These are phyloP conservation scores for Coemansia sp. DNA, from an alignment of 192 early-diverging fungal genomes.

Conservation along the genomic window DNA sequence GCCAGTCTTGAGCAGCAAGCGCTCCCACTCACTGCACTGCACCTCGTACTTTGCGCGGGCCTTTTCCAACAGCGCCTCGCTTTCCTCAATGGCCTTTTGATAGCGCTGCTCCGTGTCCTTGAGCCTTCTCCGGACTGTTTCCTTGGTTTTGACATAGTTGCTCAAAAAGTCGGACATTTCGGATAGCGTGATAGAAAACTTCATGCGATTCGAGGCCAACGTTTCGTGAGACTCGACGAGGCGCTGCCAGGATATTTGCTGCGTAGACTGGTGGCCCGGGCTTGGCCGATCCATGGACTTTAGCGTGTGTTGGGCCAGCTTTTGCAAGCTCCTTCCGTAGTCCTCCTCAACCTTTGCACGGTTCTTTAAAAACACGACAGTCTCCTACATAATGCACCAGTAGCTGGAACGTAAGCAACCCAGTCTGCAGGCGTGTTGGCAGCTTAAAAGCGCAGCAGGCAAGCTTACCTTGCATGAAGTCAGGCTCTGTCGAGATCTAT, in stretches of 20 bases:
- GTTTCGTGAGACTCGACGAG: slow-evolving; percentile 81
- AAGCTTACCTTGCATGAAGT: slow-evolving; percentile 42
- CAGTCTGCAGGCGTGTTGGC: too few species aligned
- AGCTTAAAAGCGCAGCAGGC: too few species aligned
- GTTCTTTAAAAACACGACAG: slow-evolving; percentile 75
- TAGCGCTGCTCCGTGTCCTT: slow-evolving; percentile 78
- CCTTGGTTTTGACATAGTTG: slow-evolving; percentile 48
- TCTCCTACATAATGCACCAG: slow-evolving; percentile 56
- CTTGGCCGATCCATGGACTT: slow-evolving; percentile 57
- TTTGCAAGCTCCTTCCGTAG: slow-evolving; percentile 77
- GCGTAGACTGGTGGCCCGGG: slow-evolving; percentile 55
- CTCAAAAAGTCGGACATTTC: slow-evolving; percentile 81
- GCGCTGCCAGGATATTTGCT: slow-evolving; percentile 71
- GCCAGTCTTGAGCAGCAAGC: slow-evolving; percentile 55
- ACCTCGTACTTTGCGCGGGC: slow-evolving; percentile 76
- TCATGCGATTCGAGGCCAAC: slow-evolving; percentile 74
- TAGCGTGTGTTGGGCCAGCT: slow-evolving; percentile 63
- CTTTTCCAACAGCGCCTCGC: slow-evolving; percentile 80
- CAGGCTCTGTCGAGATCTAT: slow-evolving; percentile 47
- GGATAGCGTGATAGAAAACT: slow-evolving; percentile 65
- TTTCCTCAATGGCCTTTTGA: slow-evolving; percentile 71
- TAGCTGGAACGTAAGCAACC: not conserved
- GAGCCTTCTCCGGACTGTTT: slow-evolving; percentile 56
- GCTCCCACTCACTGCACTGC: slow-evolving; percentile 84
- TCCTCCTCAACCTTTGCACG: slow-evolving; percentile 91